Evolutionary conservation across 2,329 filamentous ascomycete genomes (phyloP).

Genomic region (Fusarium sp.): DNA sequence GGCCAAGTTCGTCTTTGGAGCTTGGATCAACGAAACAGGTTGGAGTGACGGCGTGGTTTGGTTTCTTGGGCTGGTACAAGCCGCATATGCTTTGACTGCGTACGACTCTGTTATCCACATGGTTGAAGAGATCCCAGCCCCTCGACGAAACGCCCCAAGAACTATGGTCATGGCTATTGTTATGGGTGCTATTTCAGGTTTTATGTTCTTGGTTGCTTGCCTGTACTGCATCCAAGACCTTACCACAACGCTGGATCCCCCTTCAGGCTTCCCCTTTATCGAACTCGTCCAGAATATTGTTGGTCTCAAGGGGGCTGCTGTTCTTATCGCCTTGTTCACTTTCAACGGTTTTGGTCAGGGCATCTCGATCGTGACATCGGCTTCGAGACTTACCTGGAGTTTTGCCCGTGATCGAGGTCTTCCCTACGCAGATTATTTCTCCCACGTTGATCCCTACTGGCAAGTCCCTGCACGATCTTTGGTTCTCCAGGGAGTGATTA

Average conservation of each 20-base stretch:
- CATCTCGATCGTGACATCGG: conserved; percentile 63
- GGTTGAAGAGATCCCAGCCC: conserved; percentile 67
- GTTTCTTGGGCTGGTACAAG: conserved; percentile 69
- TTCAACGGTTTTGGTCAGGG: conserved; percentile 68
- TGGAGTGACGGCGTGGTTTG: conserved; percentile 67
- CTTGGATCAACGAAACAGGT: conserved; percentile 59
- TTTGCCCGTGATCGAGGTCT: conserved; percentile 65
- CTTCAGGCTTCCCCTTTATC: conserved; percentile 61
- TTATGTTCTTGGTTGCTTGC: conserved; percentile 64
- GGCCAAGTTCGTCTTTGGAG: conserved; percentile 64
- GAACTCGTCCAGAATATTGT: conserved; percentile 57
- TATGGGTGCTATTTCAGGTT: conserved; percentile 60
- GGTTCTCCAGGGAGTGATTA: conserved; percentile 61
- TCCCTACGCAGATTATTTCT: conserved; percentile 60
- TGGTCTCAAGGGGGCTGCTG: conserved; percentile 55
- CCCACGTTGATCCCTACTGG: conserved; percentile 60
- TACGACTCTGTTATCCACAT: conserved; percentile 71
- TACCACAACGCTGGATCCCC: conserved; percentile 54
- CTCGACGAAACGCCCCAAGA: conserved; percentile 62
- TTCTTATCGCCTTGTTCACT: conserved; percentile 64
- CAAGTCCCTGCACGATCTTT: conserved; percentile 65
- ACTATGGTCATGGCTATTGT: conserved; percentile 65
- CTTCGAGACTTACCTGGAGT: conserved; percentile 65
- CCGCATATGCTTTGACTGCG: conserved; percentile 63
- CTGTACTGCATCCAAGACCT: conserved; percentile 64